Evolutionary conservation across 192 early-diverging fungal species (phyloP).

Genomic region (Allomyces macrogynus): DNA sequence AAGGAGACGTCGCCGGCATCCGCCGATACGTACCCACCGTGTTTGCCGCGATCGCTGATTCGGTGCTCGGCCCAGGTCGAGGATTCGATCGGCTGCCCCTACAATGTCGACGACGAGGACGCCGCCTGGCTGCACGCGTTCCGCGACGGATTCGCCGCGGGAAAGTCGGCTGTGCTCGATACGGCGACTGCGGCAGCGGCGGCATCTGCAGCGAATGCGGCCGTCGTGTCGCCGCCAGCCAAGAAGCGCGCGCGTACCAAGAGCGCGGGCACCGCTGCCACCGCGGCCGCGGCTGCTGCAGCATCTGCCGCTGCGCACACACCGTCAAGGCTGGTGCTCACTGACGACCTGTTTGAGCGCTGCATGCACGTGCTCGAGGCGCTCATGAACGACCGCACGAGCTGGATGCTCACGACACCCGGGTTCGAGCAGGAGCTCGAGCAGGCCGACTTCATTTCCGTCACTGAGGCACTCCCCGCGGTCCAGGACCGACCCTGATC

Average conservation of each 20-base stretch:
- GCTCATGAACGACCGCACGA: slow-evolving; percentile 40
- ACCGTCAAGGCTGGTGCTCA: neutral
- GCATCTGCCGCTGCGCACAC: no score
- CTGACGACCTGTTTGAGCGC: slow-evolving; percentile 56
- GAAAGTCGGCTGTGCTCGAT: slow-evolving; percentile 2
- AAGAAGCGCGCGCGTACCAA: neutral
- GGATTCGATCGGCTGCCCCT: slow-evolving; percentile 65
- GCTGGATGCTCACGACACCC: neutral
- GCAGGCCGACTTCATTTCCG: neutral
- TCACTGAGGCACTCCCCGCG: neutral
- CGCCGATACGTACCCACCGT: neutral
- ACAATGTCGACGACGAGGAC: slow-evolving; percentile 79
- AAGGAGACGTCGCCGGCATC: no score
- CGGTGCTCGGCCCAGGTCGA: slow-evolving; percentile 72
- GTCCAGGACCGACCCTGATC: no score
- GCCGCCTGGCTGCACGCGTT: slow-evolving; percentile 38
- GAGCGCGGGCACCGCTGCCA: neutral
- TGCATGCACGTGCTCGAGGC: slow-evolving; percentile 58
- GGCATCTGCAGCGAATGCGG: no score
- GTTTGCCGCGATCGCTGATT: slow-evolving; percentile 31
- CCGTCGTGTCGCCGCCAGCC: neutral
- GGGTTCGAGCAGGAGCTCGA: neutral
- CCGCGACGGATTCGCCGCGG: slow-evolving; percentile 12
- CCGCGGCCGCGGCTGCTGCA: no score
- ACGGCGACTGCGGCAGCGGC: no score